Base-by-base conservation (phyloP, 2,329 filamentous ascomycete genomes). In the Fusarium tjaetaba region DNA sequence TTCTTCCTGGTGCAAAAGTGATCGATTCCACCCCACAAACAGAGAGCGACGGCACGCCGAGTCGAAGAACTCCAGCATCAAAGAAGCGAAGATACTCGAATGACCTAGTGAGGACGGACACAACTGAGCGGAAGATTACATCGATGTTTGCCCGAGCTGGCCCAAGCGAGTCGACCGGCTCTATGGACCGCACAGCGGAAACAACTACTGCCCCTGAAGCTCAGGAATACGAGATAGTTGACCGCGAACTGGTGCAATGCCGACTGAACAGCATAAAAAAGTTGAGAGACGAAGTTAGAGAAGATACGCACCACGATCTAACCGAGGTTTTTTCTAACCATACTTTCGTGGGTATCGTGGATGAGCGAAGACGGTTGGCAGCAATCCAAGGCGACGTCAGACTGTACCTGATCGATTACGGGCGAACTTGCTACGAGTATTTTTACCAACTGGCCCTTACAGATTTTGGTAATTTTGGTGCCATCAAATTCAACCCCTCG, bases 391-490 rank as follows among this genome's bases (percentile, higher is more conserved):
- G 94, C 41, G 96, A 96, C 20, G 93, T 98, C 14, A 97, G 95
- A 80, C 88, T 99, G 13, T 98, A 93, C 81, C 89, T 99, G 28
- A 88, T 99, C 59, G 96, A 99, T 82, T 99, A 99, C 79, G 96
- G 95, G 16, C 91, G 96, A 80, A 85, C 93, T 3, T 93, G 91
- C 80, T 93, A 91, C 70, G 96, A 98, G 77, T 97, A 96, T 81
- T 97, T 98, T 81, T 99, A 99, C 84, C 96, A 99, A 83, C 85
- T 98, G 26, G 96, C 95, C 0, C 88, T 99, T 41, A 97, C 95
- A 0, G 95, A 99, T 79, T 99, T 99, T 82, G 94, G 93, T 4
- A 99, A 99, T 80, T 98, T 97, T 78, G 96, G 96, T 6, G 82
- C 87, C 28, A 95, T 99, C 66, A 90, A 89, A 16, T 94, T 99